Base-by-base conservation (phyloP, 768 basidiomycete species). In the Butyriboletus loyo region DNA sequence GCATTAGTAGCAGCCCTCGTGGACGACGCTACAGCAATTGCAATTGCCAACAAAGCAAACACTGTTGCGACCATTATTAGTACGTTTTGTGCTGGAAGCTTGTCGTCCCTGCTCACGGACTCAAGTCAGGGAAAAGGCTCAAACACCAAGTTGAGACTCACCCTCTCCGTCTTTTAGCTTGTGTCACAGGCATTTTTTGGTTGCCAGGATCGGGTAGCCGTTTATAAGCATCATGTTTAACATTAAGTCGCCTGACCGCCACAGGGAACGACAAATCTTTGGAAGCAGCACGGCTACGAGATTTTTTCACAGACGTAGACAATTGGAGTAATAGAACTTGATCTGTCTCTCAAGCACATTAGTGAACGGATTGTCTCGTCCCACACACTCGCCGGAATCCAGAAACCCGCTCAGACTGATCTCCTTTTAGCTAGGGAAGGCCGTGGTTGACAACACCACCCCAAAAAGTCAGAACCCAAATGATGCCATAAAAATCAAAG, bases 11-110 rank as follows among this genome's bases (percentile, higher is more conserved):
- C 22, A 3, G 54, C 55, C 21, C 7, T 39, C 4, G 43, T 24
- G 5, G 7, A 38, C 5, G 44, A 56, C 24, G 30, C 48, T 35
- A 32, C 25, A n/a, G 24, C 39, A n/a, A 60, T 4, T 21, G 44
- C 43, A 27, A 49, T 25, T 8, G 39, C 22, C 24, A 60, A n/a
- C 6, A n/a, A 43, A 21, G 27, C 35, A 22, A 50, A n/a, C 4
- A 54, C 28, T 15, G 46, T 51, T 34, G 7, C 37, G 31, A 47
- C 40, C 54, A 57, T 59, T 1, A 28, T 30, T 40, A 17, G 28
- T 11, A 10, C n/a, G n/a, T 37, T 52, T 53, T 38, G 22, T 27
- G 38, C 14, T 46, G 40, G 27, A 27, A 25, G 11, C 14, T 13
- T 27, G 28, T 47, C 27, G 17, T 55, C 19, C 24, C 17, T 25